Conservation (phyloP, 768 basidiomycete species). For the Strobilomyces echinocephalus region DNA sequence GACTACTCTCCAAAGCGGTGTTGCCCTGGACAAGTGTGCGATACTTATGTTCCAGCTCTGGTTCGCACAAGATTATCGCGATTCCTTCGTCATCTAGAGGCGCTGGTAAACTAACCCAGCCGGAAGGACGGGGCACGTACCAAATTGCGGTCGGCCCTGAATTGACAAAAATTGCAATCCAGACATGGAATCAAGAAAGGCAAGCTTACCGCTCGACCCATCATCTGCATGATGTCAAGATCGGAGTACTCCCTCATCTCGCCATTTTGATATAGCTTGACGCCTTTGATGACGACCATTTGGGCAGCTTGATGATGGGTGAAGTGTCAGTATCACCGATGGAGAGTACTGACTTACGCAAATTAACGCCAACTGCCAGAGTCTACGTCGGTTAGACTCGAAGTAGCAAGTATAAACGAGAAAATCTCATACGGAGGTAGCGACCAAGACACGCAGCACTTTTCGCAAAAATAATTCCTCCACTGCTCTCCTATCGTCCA, state of each 20-base stretch:
- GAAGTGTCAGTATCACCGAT: neutral
- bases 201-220: slow-evolving; percentile 77
- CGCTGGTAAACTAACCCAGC: neutral
- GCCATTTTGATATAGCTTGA: slow-evolving; percentile 70
- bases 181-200: neutral
- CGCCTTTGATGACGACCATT: slow-evolving; percentile 90
- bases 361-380: slow-evolving; percentile 92
- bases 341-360: slow-evolving; percentile 52
- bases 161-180: neutral
- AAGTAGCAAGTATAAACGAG: neutral
- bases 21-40: slow-evolving; percentile 60
- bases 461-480: slow-evolving; percentile 72
- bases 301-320: slow-evolving; percentile 62
- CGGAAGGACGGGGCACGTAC: slow-evolving; percentile 33
- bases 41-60: slow-evolving; percentile 68
- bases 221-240: slow-evolving; percentile 93
- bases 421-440: slow-evolving; percentile 66
- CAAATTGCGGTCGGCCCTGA: slow-evolving; percentile 88
- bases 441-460: slow-evolving; percentile 61
- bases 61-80: slow-evolving; percentile 80
- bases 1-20: slow-evolving; percentile 78
- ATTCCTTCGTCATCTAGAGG: slow-evolving; percentile 72
- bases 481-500: slow-evolving; percentile 65
- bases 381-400: slow-evolving; percentile 48
- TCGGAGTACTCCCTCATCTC: slow-evolving; percentile 80